Percentiles rank a stretch among this genome's conserved stretches.
phyloP scores from a whole-genome alignment of 2,329 filamentous ascomycete genomes.

The Stachybotrys chartarum region DNA sequence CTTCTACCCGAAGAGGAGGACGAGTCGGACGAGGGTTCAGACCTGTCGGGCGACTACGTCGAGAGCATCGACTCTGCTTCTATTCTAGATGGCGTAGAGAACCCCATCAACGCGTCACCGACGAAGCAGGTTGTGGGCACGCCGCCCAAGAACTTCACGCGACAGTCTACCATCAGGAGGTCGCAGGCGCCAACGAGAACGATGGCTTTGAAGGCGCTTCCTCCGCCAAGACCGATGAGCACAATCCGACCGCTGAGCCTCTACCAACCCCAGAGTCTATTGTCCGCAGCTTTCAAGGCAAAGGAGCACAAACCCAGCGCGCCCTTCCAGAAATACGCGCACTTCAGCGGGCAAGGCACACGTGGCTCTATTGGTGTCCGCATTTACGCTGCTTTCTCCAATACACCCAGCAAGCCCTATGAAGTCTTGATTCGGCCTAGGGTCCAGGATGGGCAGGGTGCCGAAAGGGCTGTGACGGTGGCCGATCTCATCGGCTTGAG shows the following conservation, averaged over 20 bases:
- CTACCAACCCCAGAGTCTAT: constrained; percentile 60
- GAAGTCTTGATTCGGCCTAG: constrained; percentile 66
- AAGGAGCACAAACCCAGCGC: constrained; percentile 62
- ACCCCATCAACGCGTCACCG: constrained; percentile 48
- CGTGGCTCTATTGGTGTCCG: constrained; percentile 68
- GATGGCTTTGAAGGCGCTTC: constrained; percentile 56
- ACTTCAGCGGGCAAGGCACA: constrained; percentile 71
- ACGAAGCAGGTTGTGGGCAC: constrained; percentile 56
- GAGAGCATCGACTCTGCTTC: constrained; percentile 65
- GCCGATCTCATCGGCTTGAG: constrained; percentile 76
- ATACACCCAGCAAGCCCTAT: constrained; percentile 55
- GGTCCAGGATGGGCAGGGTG: constrained; percentile 59
- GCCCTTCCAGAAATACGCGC: constrained; percentile 70
- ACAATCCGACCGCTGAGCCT: constrained; percentile 59
- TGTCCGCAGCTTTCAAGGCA: constrained; percentile 66
- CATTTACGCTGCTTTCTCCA: constrained; percentile 69
- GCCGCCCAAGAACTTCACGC: constrained; percentile 51
- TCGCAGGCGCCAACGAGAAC: constrained; percentile 49
- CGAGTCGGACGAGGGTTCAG: constrained; percentile 54
- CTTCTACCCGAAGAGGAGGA: constrained; percentile 52
- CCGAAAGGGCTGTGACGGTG: constrained; percentile 59
- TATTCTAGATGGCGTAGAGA: constrained; percentile 58
- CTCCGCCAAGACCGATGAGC: constrained; percentile 62
- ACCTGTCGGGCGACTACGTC: constrained; percentile 58
- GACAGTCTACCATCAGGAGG: constrained; percentile 58